Evolutionary conservation across 495 filamentous ascomycete genomes (phyloP).

Genomic region (Physcia stellaris): DNA sequence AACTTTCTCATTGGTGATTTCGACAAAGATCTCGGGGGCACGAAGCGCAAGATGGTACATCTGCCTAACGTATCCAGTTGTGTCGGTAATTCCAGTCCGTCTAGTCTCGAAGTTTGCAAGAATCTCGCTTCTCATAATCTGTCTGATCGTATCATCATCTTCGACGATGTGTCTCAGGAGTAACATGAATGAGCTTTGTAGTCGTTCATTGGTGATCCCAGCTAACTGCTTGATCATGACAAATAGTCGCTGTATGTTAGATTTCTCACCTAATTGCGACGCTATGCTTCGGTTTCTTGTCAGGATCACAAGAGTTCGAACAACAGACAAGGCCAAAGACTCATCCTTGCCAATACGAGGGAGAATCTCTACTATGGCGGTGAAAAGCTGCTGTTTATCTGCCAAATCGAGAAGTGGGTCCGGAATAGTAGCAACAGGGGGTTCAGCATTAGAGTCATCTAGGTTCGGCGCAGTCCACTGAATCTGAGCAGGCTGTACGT

Average conservation of each 20-base stretch:
- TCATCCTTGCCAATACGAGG: conserved; percentile 80
- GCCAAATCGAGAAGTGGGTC: conserved; percentile 53
- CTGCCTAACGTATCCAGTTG: conserved; percentile 55
- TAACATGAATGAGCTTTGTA: conserved; percentile 72
- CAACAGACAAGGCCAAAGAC: conserved; percentile 66
- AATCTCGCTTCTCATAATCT: conserved; percentile 90
- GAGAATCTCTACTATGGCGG: conserved; percentile 64
- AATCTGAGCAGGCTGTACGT: conserved; percentile 63
- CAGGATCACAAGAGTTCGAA: conserved; percentile 79
- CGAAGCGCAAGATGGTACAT: conserved; percentile 75
- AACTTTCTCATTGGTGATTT: conserved; percentile 77
- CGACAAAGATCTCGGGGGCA: conserved; percentile 75
- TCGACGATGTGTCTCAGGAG: conserved; percentile 88
- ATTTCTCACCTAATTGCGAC: conserved; percentile 65
- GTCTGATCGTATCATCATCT: conserved; percentile 78
- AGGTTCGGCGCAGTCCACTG: conserved; percentile 50
- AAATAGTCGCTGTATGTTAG: conserved; percentile 78
- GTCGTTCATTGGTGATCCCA: conserved; percentile 54
- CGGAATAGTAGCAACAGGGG: conserved; percentile 36
- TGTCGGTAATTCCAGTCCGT: conserved; percentile 50
- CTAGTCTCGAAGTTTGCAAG: conserved; percentile 55
- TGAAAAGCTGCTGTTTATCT: conserved; percentile 54
- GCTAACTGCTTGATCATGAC: conserved; percentile 88
- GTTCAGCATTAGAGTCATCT: conserved; percentile 25
- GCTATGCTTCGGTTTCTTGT: conserved; percentile 69